Evolutionary conservation across 1,284 basidiomycete species (phyloP).

Genomic region (Ganoderma multipileum): DNA sequence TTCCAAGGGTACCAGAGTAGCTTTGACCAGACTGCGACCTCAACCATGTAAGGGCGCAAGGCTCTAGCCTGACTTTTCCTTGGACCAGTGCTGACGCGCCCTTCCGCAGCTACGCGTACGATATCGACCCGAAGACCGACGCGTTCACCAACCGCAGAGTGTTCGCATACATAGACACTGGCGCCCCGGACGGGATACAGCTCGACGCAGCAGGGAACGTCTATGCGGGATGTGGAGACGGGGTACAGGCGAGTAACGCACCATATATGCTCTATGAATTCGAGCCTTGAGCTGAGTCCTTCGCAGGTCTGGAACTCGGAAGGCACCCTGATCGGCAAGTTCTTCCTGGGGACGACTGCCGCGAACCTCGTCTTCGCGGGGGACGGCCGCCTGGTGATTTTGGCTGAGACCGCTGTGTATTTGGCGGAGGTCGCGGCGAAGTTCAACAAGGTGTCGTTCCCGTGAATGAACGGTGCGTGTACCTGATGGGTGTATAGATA

Average conservation of each 20-base stretch:
- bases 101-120: constrained; percentile 67
- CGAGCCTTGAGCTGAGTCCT: not conserved
- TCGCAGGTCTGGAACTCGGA: constrained; percentile 65
- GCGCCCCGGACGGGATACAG: constrained; percentile 67
- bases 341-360: constrained; percentile 64
- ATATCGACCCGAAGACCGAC: constrained; percentile 66
- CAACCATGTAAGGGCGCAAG: constrained; percentile 64
- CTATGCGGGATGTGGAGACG: constrained; percentile 75
- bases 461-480: constrained; percentile 6
- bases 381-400: constrained; percentile 66
- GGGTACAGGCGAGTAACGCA: constrained; percentile 59
- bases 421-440: constrained; percentile 60
- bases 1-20: constrained; percentile 55
- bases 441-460: constrained; percentile 40
- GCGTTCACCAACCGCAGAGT: constrained; percentile 68
- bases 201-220: constrained; percentile 71
- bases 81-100: not conserved
- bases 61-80: not conserved
- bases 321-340: constrained; percentile 76
- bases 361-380: constrained; percentile 77
- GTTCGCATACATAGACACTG: constrained; percentile 75
- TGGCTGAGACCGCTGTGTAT: constrained; percentile 72
- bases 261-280: not conserved
- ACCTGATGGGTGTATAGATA: not conserved
- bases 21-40: constrained; percentile 63